These are phyloP conservation scores for Alternaria alternata DNA, from an alignment of 2,329 filamentous ascomycete species.

Conservation along the genomic window DNA sequence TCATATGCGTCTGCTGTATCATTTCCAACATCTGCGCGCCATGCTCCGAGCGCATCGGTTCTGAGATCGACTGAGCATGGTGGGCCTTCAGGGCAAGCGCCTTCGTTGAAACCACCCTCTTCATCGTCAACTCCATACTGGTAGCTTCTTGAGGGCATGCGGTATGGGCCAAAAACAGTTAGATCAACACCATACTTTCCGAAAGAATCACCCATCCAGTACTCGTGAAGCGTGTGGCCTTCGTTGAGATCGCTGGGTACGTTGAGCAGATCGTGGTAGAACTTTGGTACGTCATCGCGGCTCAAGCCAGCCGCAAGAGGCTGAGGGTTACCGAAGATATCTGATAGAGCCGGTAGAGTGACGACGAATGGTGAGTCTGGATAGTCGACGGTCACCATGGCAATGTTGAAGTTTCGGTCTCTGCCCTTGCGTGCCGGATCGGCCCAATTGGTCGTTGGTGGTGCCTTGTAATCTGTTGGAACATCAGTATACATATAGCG, in stretches of 20 bases:
- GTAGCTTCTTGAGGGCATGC: constrained; percentile 57
- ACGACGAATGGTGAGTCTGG: constrained; percentile 60
- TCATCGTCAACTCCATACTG: constrained; percentile 61
- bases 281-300: constrained; percentile 59
- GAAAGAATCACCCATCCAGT: constrained; percentile 66
- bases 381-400: constrained; percentile 63
- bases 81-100: constrained; percentile 56
- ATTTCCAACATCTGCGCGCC: constrained; percentile 62
- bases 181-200: constrained; percentile 63
- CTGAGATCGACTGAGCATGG: constrained; percentile 60
- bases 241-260: constrained; percentile 59
- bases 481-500: constrained; percentile 56
- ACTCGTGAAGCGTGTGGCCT: constrained; percentile 64
- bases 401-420: constrained; percentile 64
- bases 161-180: constrained; percentile 62
- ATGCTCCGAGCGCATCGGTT: constrained; percentile 59
- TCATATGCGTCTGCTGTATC: constrained; percentile 59
- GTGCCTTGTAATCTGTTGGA: constrained; percentile 51
- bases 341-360: constrained; percentile 56
- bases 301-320: constrained; percentile 53
- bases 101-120: constrained; percentile 56
- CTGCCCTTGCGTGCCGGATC: constrained; percentile 56
- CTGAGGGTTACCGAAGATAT: constrained; percentile 62
- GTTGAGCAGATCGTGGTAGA: constrained; percentile 62
- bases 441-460: constrained; percentile 60